Evolutionary conservation across 1,284 basidiomycete species (phyloP).

Genomic region (Phellopilus nigrolimitatus): DNA sequence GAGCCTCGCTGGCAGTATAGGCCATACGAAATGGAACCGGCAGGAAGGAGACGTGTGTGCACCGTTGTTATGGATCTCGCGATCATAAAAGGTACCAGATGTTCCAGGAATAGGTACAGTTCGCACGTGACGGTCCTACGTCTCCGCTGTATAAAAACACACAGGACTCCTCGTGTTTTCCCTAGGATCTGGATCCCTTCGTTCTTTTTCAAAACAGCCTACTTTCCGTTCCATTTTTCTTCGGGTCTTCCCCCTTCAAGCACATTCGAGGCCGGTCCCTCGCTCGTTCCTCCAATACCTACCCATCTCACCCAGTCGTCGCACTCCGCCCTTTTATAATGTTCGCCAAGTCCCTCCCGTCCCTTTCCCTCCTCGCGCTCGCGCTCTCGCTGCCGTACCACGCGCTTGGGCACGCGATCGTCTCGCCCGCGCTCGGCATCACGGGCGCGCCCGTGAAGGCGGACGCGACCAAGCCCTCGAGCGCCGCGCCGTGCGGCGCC

Average conservation of each 20-base stretch:
- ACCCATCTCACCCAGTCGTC: not conserved
- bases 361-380: slow-evolving; percentile 4
- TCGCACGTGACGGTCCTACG: too few species aligned
- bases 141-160: not conserved
- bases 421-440: slow-evolving; percentile 47
- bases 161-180: not conserved
- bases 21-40: too few species aligned
- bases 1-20: too few species aligned
- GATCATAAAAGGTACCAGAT: too few species aligned
- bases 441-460: slow-evolving; percentile 34
- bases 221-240: not conserved
- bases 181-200: slow-evolving; percentile 5
- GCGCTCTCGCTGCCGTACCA: slow-evolving; percentile 32
- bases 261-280: slow-evolving; percentile 9
- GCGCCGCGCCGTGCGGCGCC: slow-evolving; percentile 39
- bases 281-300: not conserved
- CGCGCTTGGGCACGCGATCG: slow-evolving; percentile 42
- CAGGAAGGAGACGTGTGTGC: too few species aligned
- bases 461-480: slow-evolving; percentile 43
- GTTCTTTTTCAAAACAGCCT: not conserved
- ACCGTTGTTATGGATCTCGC: too few species aligned
- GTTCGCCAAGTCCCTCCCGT: slow-evolving; percentile 6
- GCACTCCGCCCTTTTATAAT: not conserved
- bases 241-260: not conserved
- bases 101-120: too few species aligned